Evolutionary conservation across 768 basidiomycete genomes (phyloP).

Genomic region (Cubamyces sp.): DNA sequence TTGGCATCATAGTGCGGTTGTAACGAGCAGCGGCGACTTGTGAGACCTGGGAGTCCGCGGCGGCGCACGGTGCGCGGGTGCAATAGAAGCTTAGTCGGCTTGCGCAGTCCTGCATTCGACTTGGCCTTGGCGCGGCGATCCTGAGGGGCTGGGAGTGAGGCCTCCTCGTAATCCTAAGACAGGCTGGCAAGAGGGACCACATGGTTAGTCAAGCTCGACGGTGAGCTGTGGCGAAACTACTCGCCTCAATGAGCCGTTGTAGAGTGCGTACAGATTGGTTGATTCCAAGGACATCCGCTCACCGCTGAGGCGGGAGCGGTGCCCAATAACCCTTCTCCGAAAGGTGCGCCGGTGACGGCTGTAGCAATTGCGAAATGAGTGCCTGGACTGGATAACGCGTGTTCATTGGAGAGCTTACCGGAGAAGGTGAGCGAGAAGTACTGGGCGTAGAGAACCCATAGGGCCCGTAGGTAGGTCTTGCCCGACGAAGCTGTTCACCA

Average conservation of each 20-base stretch:
- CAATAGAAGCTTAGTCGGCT: background rate
- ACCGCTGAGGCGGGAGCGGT: constrained; percentile 20
- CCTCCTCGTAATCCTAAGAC: background rate
- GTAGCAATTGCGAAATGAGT: background rate
- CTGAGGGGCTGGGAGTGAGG: background rate
- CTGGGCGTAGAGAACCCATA: constrained; percentile 10
- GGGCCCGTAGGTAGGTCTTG: constrained; percentile 14
- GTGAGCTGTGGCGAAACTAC: too few species aligned
- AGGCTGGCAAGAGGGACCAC: too few species aligned
- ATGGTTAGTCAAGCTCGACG: too few species aligned
- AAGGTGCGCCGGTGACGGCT: constrained; percentile 13
- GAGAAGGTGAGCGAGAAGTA: constrained; percentile 12
- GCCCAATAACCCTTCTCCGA: constrained; percentile 14
- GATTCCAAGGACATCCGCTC: background rate
- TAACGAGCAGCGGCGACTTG: background rate
- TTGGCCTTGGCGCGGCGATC: constrained; percentile 2
- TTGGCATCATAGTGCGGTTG: constrained; percentile 6
- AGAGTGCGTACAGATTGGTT: background rate
- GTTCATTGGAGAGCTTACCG: background rate
- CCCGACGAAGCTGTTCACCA: background rate
- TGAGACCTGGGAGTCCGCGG: too few species aligned
- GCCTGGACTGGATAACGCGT: background rate
- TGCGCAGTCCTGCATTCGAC: background rate
- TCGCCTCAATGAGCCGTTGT: too few species aligned
- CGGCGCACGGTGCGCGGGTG: background rate